Evolutionary conservation across 1,284 basidiomycete genomes (phyloP), one percentile per base, ranked within the genome.

Genomic region (Moesziomyces parantarcticus): DNA sequence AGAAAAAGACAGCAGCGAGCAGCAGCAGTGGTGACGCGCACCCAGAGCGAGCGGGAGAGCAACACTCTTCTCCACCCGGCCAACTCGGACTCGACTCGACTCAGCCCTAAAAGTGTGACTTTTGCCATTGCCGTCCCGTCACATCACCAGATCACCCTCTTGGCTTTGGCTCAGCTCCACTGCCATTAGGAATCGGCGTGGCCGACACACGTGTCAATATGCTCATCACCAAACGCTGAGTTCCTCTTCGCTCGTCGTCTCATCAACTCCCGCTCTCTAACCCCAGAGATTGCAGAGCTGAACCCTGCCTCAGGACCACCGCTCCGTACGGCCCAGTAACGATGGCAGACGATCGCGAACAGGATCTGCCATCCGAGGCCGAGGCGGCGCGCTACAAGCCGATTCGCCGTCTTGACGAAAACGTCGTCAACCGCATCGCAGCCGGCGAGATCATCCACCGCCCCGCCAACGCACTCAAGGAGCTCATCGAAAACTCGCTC

Each of bases 401-500:
- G 44, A 73, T 73, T 48, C 52, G 54, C n/a, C 57, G 57, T 11
- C 75, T 89, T 25, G 83, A 86, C 14, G 84, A 86, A 58, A 85
- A 86, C 41, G 88, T 88, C 39, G 87, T 89, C 65, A 89, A 89
- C 73, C 85, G 86, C 22, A 89, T 89, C 51, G 88, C 88, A n/a
- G 88, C 88, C 10, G 88, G 88, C 40, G 88, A 89, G 84, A 95
- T 99, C 81, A 98, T 99, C 67, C 96, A 98, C 65, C 87, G 97
- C 32, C 97, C 97, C 0, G 89, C 93, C 10, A 98, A 96, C 72
- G 97, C 97, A 1, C 88, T 99, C 66, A 99, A 99, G 84, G 97
- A 99, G 85, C 87, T 99, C 1, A 86, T 99, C 22, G 97, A 99
- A 85, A 99, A 99, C 80, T 89, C 91, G 21, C 88, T 99, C 32